Evolutionary conservation across 352 stramenopile genomes (phyloP).

Genomic region (Phytophthora foliorum): DNA sequence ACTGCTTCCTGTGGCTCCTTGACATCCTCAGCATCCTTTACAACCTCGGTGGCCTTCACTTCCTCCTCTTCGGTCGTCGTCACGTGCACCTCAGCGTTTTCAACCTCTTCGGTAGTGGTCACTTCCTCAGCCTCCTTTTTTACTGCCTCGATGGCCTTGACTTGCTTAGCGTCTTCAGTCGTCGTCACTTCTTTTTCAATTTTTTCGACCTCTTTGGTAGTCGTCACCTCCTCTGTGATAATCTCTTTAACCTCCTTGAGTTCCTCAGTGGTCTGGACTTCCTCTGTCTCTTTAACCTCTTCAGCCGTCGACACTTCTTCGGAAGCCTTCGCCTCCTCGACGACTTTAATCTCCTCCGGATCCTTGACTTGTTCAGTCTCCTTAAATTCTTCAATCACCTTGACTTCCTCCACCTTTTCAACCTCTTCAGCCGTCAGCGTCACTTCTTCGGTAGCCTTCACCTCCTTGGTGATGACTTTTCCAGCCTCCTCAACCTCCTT

Average conservation of each 20-base stretch:
- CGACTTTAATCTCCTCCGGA: not conserved
- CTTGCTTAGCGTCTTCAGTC: not conserved
- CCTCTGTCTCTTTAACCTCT: not conserved
- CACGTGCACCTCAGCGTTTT: not conserved
- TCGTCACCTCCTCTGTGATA: not conserved
- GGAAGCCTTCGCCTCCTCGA: not conserved
- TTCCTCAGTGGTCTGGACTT: not conserved
- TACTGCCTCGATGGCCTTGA: not conserved
- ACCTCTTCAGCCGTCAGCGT: not conserved
- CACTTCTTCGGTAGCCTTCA: conserved; percentile 2
- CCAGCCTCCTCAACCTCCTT: not conserved
- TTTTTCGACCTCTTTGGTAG: not conserved
- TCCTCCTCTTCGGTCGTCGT: not conserved
- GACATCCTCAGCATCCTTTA: not conserved
- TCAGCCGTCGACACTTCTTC: not conserved
- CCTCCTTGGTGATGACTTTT: not conserved
- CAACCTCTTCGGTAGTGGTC: not conserved
- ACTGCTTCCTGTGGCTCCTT: not conserved
- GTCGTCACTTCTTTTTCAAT: not conserved
- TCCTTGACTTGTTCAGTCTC: not conserved
- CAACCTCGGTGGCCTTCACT: not conserved
- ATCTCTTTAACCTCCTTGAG: not conserved
- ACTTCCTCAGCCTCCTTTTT: not conserved
- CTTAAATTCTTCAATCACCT: not conserved
- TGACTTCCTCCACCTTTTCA: not conserved